Conservation (phyloP, 257 asterid genomes). For the Marsdenia floribunda region DNA sequence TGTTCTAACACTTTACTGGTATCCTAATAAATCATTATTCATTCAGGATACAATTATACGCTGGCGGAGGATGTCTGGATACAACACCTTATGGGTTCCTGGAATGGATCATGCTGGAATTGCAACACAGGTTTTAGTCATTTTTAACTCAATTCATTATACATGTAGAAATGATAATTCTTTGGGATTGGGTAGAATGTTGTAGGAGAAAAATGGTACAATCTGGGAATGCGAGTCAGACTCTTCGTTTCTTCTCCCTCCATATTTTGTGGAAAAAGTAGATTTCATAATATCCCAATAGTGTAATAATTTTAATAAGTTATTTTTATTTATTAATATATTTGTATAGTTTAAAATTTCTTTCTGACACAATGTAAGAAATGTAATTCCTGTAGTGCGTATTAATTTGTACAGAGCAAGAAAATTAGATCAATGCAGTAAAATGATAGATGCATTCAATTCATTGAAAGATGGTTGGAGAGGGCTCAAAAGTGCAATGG, state of each 20-base stretch:
- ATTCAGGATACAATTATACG: constrained; percentile 89
- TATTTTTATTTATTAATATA: neutral
- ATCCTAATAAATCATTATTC: constrained; percentile 1
- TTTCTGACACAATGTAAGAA: neutral
- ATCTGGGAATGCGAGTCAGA: neutral
- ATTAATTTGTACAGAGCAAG: neutral
- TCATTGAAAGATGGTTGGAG: neutral
- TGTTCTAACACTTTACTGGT: constrained; percentile 10
- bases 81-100: constrained; percentile 89
- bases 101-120: constrained; percentile 99
- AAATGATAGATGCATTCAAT: neutral
- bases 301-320: neutral
- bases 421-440: neutral
- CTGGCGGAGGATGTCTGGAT: constrained; percentile 96
- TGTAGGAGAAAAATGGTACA: neutral
- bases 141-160: neutral
- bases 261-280: neutral
- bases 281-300: neutral
- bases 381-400: neutral
- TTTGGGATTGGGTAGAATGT: neutral
- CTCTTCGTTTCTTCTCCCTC: neutral
- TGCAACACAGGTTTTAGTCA: constrained; percentile 74
- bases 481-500: neutral
- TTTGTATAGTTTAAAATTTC: neutral
- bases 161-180: neutral